Conservation (phyloP, 2,329 filamentous ascomycete genomes). For the Calonectria pseudoturangicola region DNA sequence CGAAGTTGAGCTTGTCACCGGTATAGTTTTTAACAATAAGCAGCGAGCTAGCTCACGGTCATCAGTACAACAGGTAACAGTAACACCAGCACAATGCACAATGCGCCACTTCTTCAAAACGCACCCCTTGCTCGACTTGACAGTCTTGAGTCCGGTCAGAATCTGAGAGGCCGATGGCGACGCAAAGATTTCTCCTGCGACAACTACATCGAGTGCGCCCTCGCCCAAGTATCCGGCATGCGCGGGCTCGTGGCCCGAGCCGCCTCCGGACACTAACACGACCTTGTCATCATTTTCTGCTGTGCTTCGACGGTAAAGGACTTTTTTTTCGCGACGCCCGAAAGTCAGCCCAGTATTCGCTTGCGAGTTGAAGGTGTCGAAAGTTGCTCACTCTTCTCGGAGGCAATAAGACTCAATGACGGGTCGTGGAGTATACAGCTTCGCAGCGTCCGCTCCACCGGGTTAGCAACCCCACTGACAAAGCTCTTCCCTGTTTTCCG, state of each 20-base stretch:
- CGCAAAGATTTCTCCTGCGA: slow-evolving; percentile 53
- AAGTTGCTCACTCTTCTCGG: slow-evolving; percentile 46
- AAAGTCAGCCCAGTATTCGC: slow-evolving; percentile 24
- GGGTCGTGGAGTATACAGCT: slow-evolving; percentile 51
- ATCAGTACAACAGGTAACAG: slow-evolving; percentile 15
- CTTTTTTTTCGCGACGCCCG: slow-evolving; percentile 19
- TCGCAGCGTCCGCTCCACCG: slow-evolving; percentile 48
- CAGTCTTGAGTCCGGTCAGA: slow-evolving; percentile 45
- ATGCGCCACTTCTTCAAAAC: neutral
- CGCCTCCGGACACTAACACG: slow-evolving; percentile 49
- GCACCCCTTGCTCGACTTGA: slow-evolving; percentile 49
- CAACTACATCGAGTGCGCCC: slow-evolving; percentile 48
- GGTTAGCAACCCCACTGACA: slow-evolving; percentile 46
- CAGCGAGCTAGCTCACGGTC: slow-evolving; percentile 40
- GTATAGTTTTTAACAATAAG: slow-evolving; percentile 56
- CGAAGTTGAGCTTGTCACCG: slow-evolving; percentile 55
- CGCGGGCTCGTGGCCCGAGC: slow-evolving; percentile 52
- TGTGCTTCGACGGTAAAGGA: slow-evolving; percentile 47
- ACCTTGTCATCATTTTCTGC: slow-evolving; percentile 44
- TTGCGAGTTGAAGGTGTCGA: neutral
- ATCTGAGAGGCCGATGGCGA: slow-evolving; percentile 53
- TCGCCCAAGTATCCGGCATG: slow-evolving; percentile 52
- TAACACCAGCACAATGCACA: neutral
- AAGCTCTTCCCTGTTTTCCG: slow-evolving; percentile 49
- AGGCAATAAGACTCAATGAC: slow-evolving; percentile 47